Percentiles rank a stretch among this genome's conserved stretches.
These are phyloP conservation scores for Calcarisporium arbuscula DNA, from an alignment of 2,329 filamentous ascomycete genomes.

Conservation along the genomic window DNA sequence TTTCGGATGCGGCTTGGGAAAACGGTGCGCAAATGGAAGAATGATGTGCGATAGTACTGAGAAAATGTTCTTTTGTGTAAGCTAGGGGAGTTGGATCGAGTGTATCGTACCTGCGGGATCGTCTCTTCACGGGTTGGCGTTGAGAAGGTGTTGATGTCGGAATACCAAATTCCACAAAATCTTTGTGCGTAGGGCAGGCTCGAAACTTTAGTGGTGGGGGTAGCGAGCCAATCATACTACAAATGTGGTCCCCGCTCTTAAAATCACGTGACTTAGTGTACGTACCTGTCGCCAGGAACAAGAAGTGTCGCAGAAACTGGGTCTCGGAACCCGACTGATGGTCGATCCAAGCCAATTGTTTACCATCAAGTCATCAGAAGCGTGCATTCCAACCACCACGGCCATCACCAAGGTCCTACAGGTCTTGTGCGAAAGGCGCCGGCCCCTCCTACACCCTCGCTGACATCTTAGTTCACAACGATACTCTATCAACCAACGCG, in stretches of 20 bases:
- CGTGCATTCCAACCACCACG: slow-evolving; percentile 15
- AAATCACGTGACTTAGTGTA: slow-evolving; percentile 19
- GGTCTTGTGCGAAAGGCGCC: slow-evolving; percentile 15
- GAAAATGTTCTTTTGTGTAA: too few relatives aligned
- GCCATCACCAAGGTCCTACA: slow-evolving; percentile 9
- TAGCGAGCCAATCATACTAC: slow-evolving; percentile 30
- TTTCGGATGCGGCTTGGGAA: slow-evolving; percentile 20
- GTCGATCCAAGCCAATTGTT: slow-evolving; percentile 8
- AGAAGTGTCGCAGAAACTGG: slow-evolving; percentile 5
- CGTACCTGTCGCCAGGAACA: slow-evolving; percentile 4
- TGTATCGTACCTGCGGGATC: slow-evolving; percentile 35
- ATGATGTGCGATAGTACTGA: too few relatives aligned
- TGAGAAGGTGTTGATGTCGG: slow-evolving; percentile 30
- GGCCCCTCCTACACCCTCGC: slow-evolving; percentile 7
- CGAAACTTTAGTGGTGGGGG: slow-evolving; percentile 25
- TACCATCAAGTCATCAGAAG: slow-evolving; percentile 6
- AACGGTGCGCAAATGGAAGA: too few relatives aligned
- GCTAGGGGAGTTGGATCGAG: too few relatives aligned
- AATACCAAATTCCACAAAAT: slow-evolving; percentile 33
- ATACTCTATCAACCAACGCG: too few relatives aligned
- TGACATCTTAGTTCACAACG: slow-evolving; percentile 1
- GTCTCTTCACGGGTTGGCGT: slow-evolving; percentile 33
- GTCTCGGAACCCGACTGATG: background rate
- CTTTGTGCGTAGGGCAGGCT: slow-evolving; percentile 37
- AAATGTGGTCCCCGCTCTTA: background rate